Base-by-base conservation (phyloP, 305 asterid species). In the Fraxinus velutina region DNA sequence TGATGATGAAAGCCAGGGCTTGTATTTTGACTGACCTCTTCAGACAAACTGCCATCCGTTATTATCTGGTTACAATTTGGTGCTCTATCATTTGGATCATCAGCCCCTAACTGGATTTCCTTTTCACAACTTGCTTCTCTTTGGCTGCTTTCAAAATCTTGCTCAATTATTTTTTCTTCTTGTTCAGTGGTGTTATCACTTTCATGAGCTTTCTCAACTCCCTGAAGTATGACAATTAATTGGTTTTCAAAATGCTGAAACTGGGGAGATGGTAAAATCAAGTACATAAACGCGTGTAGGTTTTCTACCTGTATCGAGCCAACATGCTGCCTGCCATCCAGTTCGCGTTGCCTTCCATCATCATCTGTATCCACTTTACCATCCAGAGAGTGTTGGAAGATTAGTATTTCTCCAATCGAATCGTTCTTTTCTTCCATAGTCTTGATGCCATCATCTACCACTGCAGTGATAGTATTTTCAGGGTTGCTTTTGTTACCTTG, bases 161-260 rank as follows among this genome's bases (percentile, higher is more conserved):
- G 80, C 39, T 75, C 32, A 55, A 9, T 30, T 30, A 29, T 0
- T 32, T 12, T 75, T 27, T 42, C 33, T 36, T 75, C 27, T 55
- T 52, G 32, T 52, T 77, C 47, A 57, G 60, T 60, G 75, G 57
- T 10, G 50, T 78, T 57, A 15, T 78, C 47, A 78, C 60, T 55
- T 78, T 15, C n/a, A 29, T 19, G 17, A 34, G 10, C 70, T 60
- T 78, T 17, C 30, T 39, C 74, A 50, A 12, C 75, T 60, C 34
- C 55, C 27, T n/a, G 73, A 29, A 78, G 81, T 52, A 60, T 19
- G 36, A 78, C 19, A 47, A n/a, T 33, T 32, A 19, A 60, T 50
- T 6, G 82, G 44, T 47, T 79, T 30, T 80, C 17, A 22, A 30
- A 72, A 37, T 71, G 64, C 34, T 73, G 83, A 73, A 33, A 19